Base-by-base conservation (phyloP, 768 basidiomycete genomes). In the Boletus patriciae region DNA sequence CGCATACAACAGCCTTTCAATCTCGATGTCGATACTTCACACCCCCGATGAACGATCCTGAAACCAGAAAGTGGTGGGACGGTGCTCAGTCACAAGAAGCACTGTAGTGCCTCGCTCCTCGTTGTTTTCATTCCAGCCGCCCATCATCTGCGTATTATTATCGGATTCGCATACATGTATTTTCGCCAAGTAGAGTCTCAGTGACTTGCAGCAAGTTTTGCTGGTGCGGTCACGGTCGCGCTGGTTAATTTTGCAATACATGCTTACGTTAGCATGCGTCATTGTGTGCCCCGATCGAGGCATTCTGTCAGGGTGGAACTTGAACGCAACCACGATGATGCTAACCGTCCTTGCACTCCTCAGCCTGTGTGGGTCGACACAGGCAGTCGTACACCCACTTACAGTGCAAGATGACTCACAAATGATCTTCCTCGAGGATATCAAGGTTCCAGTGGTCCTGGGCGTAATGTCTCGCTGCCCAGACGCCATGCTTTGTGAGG, bases 401-500 rank as follows among this genome's bases (percentile, higher is more conserved):
- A 55, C 36, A 11, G 62, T 66, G 27, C 73, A 72, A 31, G 60
- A 67, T 36, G 44, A 31, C 18, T 36, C 62, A 6, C 61, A 64
- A 27, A 48, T 46, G 15, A 15, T 45, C 44, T 18, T 63, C 23
- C 29, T 59, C 21, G 55, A 59, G 45, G 59, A 66, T 53, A 62
- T 71, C 52, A 80, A 79, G 66, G 83, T 84, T 19, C 79, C 78
- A 21, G 75, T 85, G 21, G 69, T 75, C 12, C 70, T 85, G 38
- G 83, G 82, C 40, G 86, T 87, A 56, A 86, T 86, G 87, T 84
- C 82, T 52, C 76, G 79, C 25, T 88, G 93, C 68, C 91, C 92
- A 0, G 93, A 96, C 66, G 92, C 94, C 41, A 69, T 91, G 37
- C 63, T 90, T 13, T 94, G 92, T 68, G 94, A 96, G 71, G 74